phyloP scores from a whole-genome alignment of 164 flowering plant genomes.

The Chloranthus sessilifolius region DNA sequence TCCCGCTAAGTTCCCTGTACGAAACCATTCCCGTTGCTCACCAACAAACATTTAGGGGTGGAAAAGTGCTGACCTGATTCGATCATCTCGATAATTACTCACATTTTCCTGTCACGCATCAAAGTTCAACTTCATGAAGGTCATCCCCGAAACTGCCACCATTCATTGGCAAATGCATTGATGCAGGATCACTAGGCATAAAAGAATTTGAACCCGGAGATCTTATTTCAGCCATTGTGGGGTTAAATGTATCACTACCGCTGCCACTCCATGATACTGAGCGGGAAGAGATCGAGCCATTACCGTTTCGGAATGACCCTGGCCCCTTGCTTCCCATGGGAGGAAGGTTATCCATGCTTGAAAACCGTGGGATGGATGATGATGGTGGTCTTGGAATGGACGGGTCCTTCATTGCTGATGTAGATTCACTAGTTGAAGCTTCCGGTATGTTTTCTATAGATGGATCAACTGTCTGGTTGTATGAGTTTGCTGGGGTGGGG shows the following conservation, averaged over 20 bases:
- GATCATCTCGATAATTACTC: neutral
- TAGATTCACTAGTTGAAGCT: conserved; percentile 17
- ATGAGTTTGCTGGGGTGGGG: conserved; percentile 38
- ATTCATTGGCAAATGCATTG: conserved; percentile 17
- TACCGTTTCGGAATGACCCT: conserved; percentile 9
- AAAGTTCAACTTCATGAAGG: conserved; percentile 75
- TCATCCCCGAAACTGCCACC: conserved; percentile 47
- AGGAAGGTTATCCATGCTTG: conserved; percentile 54
- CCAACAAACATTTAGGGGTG: conserved; percentile 1
- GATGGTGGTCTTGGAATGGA: conserved; percentile 21
- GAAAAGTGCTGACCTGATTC: conserved; percentile 3
- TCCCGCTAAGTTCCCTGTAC: conserved; percentile 8
- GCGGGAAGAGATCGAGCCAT: conserved; percentile 32
- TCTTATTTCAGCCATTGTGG: conserved; percentile 19
- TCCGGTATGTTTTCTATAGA: conserved; percentile 25
- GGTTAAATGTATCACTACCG: conserved; percentile 16
- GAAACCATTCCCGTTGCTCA: conserved; percentile 6
- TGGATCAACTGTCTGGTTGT: conserved; percentile 14
- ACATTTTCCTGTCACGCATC: conserved; percentile 9
- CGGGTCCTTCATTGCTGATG: conserved; percentile 19
- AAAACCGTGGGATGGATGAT: conserved; percentile 41
- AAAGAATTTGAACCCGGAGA: conserved; percentile 30
- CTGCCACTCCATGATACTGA: conserved; percentile 78
- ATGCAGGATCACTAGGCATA: conserved; percentile 22
- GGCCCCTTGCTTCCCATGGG: conserved; percentile 3